Evolutionary conservation across 2,329 filamentous ascomycete genomes (phyloP).

Genomic region (Parastagonospora nodorum): DNA sequence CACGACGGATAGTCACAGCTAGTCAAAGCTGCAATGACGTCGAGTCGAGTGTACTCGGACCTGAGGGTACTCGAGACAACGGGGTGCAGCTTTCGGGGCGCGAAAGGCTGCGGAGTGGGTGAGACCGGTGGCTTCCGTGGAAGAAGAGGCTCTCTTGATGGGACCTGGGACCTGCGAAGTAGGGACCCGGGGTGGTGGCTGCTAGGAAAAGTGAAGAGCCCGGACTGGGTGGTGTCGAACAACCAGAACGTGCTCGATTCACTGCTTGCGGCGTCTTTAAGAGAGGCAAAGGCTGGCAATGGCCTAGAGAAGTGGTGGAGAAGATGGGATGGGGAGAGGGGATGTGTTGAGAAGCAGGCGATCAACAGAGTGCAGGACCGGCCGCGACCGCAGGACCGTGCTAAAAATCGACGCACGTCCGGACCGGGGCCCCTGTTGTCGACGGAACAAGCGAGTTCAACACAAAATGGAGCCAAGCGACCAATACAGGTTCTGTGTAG

Average conservation of each 20-base stretch:
- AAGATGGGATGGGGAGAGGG: conserved; percentile 22
- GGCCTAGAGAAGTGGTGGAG: conserved; percentile 37
- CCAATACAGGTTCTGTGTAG: conserved; percentile 30
- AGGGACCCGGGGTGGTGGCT: conserved; percentile 25
- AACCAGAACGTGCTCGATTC: conserved; percentile 15
- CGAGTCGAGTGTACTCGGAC: conserved; percentile 23
- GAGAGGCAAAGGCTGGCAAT: conserved; percentile 40
- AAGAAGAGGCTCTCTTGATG: conserved; percentile 12
- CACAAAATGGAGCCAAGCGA: conserved; percentile 30
- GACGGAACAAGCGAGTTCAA: conserved; percentile 22
- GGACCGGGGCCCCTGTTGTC: conserved; percentile 23
- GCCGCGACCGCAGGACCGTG: conserved; percentile 34
- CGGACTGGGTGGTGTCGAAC: conserved; percentile 12
- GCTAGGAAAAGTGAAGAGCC: conserved; percentile 20
- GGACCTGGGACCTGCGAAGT: conserved; percentile 14
- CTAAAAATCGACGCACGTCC: conserved; percentile 33
- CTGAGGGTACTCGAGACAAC: conserved; percentile 11
- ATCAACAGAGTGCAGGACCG: conserved; percentile 35
- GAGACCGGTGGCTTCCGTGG: conserved; percentile 40
- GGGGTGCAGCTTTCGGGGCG: conserved; percentile 18
- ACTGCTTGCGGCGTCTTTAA: conserved; percentile 32
- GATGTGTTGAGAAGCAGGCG: conserved; percentile 43
- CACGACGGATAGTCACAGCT: conserved; percentile 27
- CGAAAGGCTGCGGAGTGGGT: conserved; percentile 17
- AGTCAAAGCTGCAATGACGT: conserved; percentile 43